Base-by-base conservation (phyloP, 352 stramenopile genomes). In the Phytophthora chlamydospora region DNA sequence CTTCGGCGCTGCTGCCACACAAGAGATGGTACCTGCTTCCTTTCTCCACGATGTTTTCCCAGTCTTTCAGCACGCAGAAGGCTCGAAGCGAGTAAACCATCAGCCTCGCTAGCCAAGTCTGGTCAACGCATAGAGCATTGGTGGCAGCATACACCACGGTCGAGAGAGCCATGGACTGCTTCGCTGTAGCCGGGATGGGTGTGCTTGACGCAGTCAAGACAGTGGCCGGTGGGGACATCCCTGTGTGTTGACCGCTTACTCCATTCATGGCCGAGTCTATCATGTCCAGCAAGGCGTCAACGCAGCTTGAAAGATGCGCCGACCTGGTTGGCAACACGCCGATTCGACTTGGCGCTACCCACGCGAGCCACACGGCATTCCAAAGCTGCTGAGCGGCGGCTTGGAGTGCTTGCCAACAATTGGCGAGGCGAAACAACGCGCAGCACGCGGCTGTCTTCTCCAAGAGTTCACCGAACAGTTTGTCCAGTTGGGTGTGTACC, bases 351-450 rank as follows among this genome's bases (percentile, higher is more conserved):
- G 52, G 84, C n/a, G 81, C 60, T 4, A 85, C 34, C 84, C 84
- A 93, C 0, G 32, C 60, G 17, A 79, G 16, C 75, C 70, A 89
- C 34, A 91, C 58, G 1, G 65, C 66, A 38, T 89, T 90, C 59
- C 73, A 82, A 10, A 88, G 68, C 35, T 83, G 78, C 43, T 91
- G 80, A 16, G 56, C 55, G 2, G 59, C 74, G 6, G 65, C 80
- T 58, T 90, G 79, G 0, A 93, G 71, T 8, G 63, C 73, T 45
- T 85, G 78, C 80, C 82, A 91, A 13, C 76, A 79, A 9, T 75
- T 70, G 0, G 57, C 66, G 12, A 68, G 61, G 14, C 51, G 48
- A 48, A 89, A 90, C 8, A 91, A 41, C 27, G 67, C 71, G 43
- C 76, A 88, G 10, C 66, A 70, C 3, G 55, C 60, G 11, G 81